Conservation (phyloP, 2,329 filamentous ascomycete genomes). For the Phialocephala subalpina region DNA sequence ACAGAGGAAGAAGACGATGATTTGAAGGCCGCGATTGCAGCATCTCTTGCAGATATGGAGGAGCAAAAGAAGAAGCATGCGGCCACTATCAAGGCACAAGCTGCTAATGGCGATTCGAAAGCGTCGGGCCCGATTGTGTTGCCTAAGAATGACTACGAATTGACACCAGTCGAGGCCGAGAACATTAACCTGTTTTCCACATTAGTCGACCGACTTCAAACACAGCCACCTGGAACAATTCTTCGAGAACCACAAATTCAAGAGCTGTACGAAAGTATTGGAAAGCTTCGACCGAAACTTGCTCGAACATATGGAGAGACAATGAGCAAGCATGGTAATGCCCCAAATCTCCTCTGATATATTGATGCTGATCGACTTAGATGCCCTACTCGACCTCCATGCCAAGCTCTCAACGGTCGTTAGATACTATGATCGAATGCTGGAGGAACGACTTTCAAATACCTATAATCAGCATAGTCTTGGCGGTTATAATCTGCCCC, state of each 20-base stretch:
- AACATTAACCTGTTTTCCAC: slow-evolving; percentile 98
- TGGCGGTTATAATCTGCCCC: slow-evolving; percentile 67
- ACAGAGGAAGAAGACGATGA: slow-evolving; percentile 92
- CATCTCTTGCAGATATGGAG: slow-evolving; percentile 96
- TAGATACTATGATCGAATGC: slow-evolving; percentile 96
- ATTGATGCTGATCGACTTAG: slow-evolving; percentile 56
- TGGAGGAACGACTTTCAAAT: slow-evolving; percentile 92
- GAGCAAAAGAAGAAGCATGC: slow-evolving; percentile 94
- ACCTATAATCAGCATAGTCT: slow-evolving; percentile 86
- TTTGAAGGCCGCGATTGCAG: slow-evolving; percentile 92
- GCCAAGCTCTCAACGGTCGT: slow-evolving; percentile 96
- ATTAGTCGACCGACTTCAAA: slow-evolving; percentile 91
- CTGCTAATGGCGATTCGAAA: slow-evolving; percentile 59
- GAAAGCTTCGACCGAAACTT: slow-evolving; percentile 89
- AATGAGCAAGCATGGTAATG: slow-evolving; percentile 97
- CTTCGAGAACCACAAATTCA: slow-evolving; percentile 97
- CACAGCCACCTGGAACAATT: slow-evolving; percentile 94
- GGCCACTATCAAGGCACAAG: slow-evolving; percentile 82
- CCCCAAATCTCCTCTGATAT: not conserved
- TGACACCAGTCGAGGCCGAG: slow-evolving; percentile 92
- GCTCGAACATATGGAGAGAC: slow-evolving; percentile 97
- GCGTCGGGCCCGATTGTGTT: slow-evolving; percentile 62
- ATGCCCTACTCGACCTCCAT: slow-evolving; percentile 92
- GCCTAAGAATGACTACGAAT: slow-evolving; percentile 92
- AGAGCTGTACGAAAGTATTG: slow-evolving; percentile 96